phyloP scores from a whole-genome alignment of 78 protist species.

The Speleostelium caveatum region DNA sequence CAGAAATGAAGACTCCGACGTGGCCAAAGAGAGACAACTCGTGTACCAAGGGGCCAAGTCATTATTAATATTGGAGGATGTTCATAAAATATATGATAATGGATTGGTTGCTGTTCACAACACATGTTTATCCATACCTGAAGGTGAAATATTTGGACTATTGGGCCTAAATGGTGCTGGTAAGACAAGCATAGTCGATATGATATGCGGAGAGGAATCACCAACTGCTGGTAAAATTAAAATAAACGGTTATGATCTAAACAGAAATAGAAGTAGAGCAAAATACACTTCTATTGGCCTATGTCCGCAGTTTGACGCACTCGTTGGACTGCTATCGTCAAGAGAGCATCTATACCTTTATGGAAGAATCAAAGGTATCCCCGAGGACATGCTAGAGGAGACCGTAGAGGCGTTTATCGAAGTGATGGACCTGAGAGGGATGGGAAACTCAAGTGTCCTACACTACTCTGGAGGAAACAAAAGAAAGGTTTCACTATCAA shows the following conservation, averaged over 20 bases:
- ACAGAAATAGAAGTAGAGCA: neutral
- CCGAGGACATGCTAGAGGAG: constrained; percentile 1
- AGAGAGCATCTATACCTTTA: constrained; percentile 74
- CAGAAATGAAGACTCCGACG: constrained; percentile 11
- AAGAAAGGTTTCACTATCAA: constrained; percentile 82
- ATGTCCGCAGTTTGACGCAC: constrained; percentile 35
- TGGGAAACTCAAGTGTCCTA: constrained; percentile 19
- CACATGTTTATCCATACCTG: neutral
- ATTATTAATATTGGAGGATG: neutral
- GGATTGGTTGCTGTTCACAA: neutral
- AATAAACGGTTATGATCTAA: constrained; percentile 37
- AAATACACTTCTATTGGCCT: neutral
- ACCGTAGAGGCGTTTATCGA: constrained; percentile 65
- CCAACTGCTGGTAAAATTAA: constrained; percentile 86
- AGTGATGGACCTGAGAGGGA: constrained; percentile 68
- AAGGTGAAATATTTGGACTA: constrained; percentile 21
- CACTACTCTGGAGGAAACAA: constrained; percentile 89
- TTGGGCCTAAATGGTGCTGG: constrained; percentile 87
- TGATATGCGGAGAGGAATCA: constrained; percentile 80
- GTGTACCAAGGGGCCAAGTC: neutral
- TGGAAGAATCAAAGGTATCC: constrained; percentile 79
- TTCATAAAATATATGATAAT: neutral
- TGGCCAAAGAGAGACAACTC: neutral
- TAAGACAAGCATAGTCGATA: constrained; percentile 88
- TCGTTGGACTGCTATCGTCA: constrained; percentile 54